Base-by-base conservation (phyloP, 148 eudicot species). In the Rheum nobile region DNA sequence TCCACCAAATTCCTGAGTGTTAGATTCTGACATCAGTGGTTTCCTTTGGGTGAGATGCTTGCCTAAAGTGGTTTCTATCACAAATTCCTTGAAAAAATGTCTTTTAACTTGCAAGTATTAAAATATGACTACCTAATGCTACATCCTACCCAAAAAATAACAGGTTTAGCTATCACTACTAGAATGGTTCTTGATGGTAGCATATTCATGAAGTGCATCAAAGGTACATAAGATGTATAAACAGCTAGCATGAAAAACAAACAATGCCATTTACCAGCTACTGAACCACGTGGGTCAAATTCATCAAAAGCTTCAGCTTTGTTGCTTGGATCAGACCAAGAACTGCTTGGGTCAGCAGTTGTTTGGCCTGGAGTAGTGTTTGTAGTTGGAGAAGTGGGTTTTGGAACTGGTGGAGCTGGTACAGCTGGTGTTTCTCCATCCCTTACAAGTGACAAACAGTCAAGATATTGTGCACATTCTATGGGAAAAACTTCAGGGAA, bases 221-320 rank as follows among this genome's bases (percentile, higher is more conserved):
- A 9, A 11, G 75, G 37, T 73, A 72, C 12, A n/a, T 29, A 72
- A 72, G 48, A 42, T 3, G 57, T n/a, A 72, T 24, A 73, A 29
- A 47, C 50, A 54, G 61, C 29, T 21, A 54, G 61, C 39, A 67
- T 32, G 17, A 67, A 28, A 12, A 19, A 2, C 13, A 35, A 31
- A 38, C 24, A 34, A 35, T 29, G 35, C 37, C 46, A 54, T 22
- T 42, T 75, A 91, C 96, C 97, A 81, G 91, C 48, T 83, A 80
- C 80, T 55, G 92, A 72, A 72, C 92, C 89, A 47, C 92, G 91
- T 28, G 96, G 97, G 80, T 96, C 97, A 86, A 96, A 96, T 76
- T 90, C 96, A 82, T 90, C 94, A 81, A 92, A 89, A 29, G 85
- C 71, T 76, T 85, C 83, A 73, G 77, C 81, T 80, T 83, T 88